Conservation (phyloP, 805 yeast species). For the Saccharomyces jurei region DNA sequence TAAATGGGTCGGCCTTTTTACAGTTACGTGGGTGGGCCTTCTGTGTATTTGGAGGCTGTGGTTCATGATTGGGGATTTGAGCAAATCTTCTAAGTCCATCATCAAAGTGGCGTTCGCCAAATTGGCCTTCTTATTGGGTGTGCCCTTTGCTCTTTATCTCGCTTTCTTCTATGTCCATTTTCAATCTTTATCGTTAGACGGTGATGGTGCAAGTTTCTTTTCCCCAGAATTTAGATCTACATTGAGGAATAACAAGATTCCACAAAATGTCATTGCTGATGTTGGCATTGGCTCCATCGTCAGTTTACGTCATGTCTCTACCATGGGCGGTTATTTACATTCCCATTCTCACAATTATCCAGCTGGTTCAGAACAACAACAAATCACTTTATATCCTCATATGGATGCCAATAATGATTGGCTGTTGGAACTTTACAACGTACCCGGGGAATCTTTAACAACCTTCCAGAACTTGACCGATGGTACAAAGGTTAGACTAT, state of each 20-base stretch:
- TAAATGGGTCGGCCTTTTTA: conserved; percentile 81
- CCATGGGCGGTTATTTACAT: conserved; percentile 75
- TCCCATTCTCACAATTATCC: conserved; percentile 68
- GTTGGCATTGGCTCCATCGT: conserved; percentile 69
- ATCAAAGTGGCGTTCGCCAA: conserved; percentile 43
- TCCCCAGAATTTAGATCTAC: conserved; percentile 63
- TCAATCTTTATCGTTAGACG: conserved; percentile 46
- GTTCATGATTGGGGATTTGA: conserved; percentile 66
- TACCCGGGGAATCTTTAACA: conserved; percentile 42
- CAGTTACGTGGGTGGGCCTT: conserved; percentile 69
- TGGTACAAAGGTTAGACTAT: conserved; percentile 64
- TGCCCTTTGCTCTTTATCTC: conserved; percentile 51
- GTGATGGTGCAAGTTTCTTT: conserved; percentile 67
- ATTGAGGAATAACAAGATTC: conserved; percentile 52
- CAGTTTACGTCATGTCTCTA: conserved; percentile 58
- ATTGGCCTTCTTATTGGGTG: conserved; percentile 44
- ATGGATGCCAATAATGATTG: conserved; percentile 68
- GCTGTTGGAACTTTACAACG: conserved; percentile 60
- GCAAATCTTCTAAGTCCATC: conserved; percentile 38
- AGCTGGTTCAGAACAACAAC: conserved; percentile 80
- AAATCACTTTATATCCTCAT: conserved; percentile 72
- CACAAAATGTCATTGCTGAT: conserved; percentile 48
- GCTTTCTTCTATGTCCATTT: conserved; percentile 59
- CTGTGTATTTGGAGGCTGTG: conserved; percentile 55
- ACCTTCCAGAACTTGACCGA: conserved; percentile 55